Evolutionary conservation across 2,329 filamentous ascomycete genomes (phyloP).

Genomic region (Aspergillus novofumigatus): DNA sequence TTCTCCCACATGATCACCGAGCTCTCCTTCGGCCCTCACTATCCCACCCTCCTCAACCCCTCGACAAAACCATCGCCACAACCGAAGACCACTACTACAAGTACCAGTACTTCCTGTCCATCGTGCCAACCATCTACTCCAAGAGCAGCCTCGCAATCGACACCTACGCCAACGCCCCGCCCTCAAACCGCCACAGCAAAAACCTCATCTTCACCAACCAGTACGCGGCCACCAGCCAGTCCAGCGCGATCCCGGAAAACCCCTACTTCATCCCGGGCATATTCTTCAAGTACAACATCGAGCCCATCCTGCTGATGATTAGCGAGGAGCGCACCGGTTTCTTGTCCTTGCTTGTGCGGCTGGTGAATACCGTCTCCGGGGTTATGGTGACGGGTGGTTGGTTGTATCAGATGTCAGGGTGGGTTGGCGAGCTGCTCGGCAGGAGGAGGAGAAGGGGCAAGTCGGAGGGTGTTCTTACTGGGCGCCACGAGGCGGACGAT

Average conservation of each 20-base stretch:
- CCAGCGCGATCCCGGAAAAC: constrained; percentile 58
- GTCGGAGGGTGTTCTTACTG: constrained; percentile 47
- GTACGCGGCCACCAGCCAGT: constrained; percentile 93
- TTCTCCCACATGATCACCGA: constrained; percentile 97
- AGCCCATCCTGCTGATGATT: constrained; percentile 84
- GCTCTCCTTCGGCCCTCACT: constrained; percentile 95
- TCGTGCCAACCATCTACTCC: constrained; percentile 92
- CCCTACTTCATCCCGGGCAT: constrained; percentile 69
- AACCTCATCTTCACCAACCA: constrained; percentile 87
- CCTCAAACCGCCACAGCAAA: constrained; percentile 32
- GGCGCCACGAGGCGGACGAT: constrained; percentile 34
- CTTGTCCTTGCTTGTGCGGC: constrained; percentile 69
- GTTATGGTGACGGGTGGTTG: constrained; percentile 92
- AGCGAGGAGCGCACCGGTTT: constrained; percentile 75
- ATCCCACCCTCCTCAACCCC: constrained; percentile 86
- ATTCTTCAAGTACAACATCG: constrained; percentile 98
- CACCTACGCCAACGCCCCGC: constrained; percentile 36
- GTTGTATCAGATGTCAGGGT: constrained; percentile 81
- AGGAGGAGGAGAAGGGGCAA: constrained; percentile 36
- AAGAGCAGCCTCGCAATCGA: constrained; percentile 46
- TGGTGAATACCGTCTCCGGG: constrained; percentile 87
- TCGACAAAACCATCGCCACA: constrained; percentile 80
- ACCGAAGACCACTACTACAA: constrained; percentile 82
- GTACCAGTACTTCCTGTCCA: constrained; percentile 94
- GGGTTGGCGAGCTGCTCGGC: constrained; percentile 54